Percentiles rank a stretch among this genome's conserved stretches.
These are phyloP conservation scores for Aureobasidium sp. DNA, from an alignment of 2,329 filamentous ascomycete species.

Conservation along the genomic window DNA sequence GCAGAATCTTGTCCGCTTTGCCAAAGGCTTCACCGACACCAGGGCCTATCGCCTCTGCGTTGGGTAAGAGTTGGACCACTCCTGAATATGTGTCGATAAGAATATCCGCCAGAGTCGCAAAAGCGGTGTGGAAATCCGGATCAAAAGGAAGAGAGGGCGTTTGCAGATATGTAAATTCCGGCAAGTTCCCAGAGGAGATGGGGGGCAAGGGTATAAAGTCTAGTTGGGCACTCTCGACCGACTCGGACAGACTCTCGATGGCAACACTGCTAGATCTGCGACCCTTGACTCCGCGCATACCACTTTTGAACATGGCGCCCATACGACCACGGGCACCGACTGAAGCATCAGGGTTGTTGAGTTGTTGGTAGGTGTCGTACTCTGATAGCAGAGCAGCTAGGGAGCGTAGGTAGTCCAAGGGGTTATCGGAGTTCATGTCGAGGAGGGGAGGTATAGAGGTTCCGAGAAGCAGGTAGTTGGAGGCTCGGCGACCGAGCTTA, in stretches of 20 bases:
- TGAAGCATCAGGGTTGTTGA: constrained; percentile 59
- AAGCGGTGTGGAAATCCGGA: constrained; percentile 94
- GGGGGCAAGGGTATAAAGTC: constrained; percentile 13
- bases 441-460: constrained; percentile 83
- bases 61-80: constrained; percentile 65
- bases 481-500: constrained; percentile 80
- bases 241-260: constrained; percentile 47
- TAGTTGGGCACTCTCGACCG: constrained; percentile 14
- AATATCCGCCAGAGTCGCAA: constrained; percentile 90
- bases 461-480: constrained; percentile 87
- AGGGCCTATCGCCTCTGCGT: constrained; percentile 52
- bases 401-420: constrained; percentile 77
- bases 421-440: constrained; percentile 72
- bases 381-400: constrained; percentile 79
- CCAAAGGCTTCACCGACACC: constrained; percentile 72
- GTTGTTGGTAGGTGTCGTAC: constrained; percentile 87
- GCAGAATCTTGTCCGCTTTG: constrained; percentile 77
- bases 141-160: constrained; percentile 94
- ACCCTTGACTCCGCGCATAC: constrained; percentile 27
- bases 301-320: constrained; percentile 42
- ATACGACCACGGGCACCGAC: constrained; percentile 70
- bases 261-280: constrained; percentile 51
- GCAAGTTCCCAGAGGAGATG: constrained; percentile 55
- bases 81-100: constrained; percentile 85
- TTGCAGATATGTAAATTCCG: constrained; percentile 79